Evolutionary conservation across 2,329 filamentous ascomycete genomes (phyloP), one percentile per base, ranked within the genome.

Genomic region (Penicillium oxalicum): DNA sequence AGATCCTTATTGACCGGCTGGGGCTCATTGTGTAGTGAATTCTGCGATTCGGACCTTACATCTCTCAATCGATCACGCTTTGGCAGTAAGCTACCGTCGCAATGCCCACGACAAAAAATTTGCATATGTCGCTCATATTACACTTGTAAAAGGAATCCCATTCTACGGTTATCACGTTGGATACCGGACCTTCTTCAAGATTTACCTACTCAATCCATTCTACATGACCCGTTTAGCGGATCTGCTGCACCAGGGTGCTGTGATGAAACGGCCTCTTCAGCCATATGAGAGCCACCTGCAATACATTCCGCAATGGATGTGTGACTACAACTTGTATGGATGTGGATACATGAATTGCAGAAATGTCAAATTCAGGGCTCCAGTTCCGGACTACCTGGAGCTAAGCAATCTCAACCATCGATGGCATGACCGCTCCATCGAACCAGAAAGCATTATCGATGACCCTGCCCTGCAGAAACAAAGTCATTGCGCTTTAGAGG

Each of bases 81-180:
- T 98, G 40, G 87, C 89, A 18, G 78, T 91, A 39, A 91, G 87
- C 66, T 96, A 93, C 67, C 82, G 88, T 46, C 82, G 84, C 43
- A 87, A 91, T 69, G 77, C 81, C 28, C 80, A 86, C 63, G 80
- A 85, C 60, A 80, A 80, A 45, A 85, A 83, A 52, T 79, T 80
- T 37, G 76, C 79, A 12, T 96, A 87, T 65, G 90, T 97, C 34
- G 91, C 90, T 26, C 86, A 94, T 57, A 90, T 98, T 63, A 91
- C 87, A 5, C 75, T 96, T 4, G 86, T 94, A 54, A 97, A 98
- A 67, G 93, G 90, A 3, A 78, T 95, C 18, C 93, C 94, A 0
- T 98, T 96, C 72, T 98, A 95, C 65, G 94, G 93, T 13, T 97
- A 93, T 64, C 80, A 95, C 69, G 89, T 97, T 44, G 93, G 94